Percentiles rank a stretch among this genome's conserved stretches.
Conservation (phyloP, 495 filamentous ascomycete genomes). For the Trypethelium eluteriae region DNA sequence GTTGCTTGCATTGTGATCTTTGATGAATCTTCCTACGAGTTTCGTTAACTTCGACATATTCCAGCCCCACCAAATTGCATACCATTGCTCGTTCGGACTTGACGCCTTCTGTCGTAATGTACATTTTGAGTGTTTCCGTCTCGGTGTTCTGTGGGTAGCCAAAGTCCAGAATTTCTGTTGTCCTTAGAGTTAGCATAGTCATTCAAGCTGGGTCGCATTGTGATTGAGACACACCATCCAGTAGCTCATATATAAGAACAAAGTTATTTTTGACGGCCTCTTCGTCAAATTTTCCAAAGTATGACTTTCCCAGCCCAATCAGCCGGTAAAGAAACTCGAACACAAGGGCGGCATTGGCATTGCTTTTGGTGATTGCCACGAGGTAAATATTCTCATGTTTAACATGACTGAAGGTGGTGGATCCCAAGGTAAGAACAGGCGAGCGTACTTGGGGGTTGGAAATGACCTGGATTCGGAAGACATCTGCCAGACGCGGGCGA, state of each 20-base stretch:
- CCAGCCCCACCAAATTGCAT: not conserved
- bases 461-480: slow-evolving; percentile 99
- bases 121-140: slow-evolving; percentile 98
- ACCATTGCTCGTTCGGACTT: slow-evolving; percentile 81
- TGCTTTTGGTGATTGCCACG: slow-evolving; percentile 96
- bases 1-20: slow-evolving; percentile 99
- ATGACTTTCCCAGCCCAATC: slow-evolving; percentile 81
- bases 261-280: slow-evolving; percentile 99
- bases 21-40: slow-evolving; percentile 65
- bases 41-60: slow-evolving; percentile 4
- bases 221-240: slow-evolving; percentile 62
- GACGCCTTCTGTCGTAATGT: slow-evolving; percentile 99
- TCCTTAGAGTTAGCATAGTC: no score
- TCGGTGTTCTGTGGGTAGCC: slow-evolving; percentile 99
- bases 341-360: slow-evolving; percentile 96
- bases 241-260: slow-evolving; percentile 93
- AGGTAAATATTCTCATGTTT: slow-evolving; percentile 99
- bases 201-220: no score
- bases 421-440: slow-evolving; percentile 92
- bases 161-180: slow-evolving; percentile 91
- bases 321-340: slow-evolving; percentile 97
- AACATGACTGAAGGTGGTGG: slow-evolving; percentile 98
- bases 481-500: slow-evolving; percentile 90
- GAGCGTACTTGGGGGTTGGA: slow-evolving; percentile 97
- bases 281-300: slow-evolving; percentile 99